These are phyloP conservation scores for Penicillium pulvis DNA, from an alignment of 495 filamentous ascomycete species.

Conservation along the genomic window DNA sequence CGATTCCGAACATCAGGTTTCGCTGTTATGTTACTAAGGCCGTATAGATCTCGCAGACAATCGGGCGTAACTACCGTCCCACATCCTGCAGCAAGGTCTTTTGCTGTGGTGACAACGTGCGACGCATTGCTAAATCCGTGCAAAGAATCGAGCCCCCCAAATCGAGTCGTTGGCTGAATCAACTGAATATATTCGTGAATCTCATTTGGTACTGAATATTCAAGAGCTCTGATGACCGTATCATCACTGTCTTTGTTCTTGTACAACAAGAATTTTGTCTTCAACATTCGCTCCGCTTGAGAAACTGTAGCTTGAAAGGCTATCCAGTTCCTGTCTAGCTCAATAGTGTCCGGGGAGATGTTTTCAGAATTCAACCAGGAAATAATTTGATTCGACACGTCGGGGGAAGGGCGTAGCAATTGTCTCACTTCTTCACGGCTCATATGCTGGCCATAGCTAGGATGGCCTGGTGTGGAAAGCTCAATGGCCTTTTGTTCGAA, in stretches of 20 bases:
- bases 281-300: constrained; percentile 55
- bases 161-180: constrained; percentile 60
- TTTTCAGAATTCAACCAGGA: constrained; percentile 53
- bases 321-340: constrained; percentile 58
- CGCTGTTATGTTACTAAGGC: constrained; percentile 49
- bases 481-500: constrained; percentile 64
- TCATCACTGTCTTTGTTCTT: constrained; percentile 35
- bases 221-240: constrained; percentile 53
- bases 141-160: constrained; percentile 40
- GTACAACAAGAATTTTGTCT: constrained; percentile 57
- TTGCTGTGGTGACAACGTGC: constrained; percentile 25
- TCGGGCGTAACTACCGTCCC: constrained; percentile 54
- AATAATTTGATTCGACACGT: constrained; percentile 43
- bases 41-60: constrained; percentile 63
- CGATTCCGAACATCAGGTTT: constrained; percentile 42
- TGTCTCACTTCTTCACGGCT: constrained; percentile 55
- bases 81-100: constrained; percentile 43
- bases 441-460: constrained; percentile 65
- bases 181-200: constrained; percentile 50
- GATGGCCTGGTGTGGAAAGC: constrained; percentile 62
- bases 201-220: constrained; percentile 59
- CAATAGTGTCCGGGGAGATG: constrained; percentile 44
- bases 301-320: constrained; percentile 51
- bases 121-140: constrained; percentile 20
- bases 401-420: constrained; percentile 50